Conservation (phyloP, 129 eudicot species). For the Chrysanthemum lavandulifolium region DNA sequence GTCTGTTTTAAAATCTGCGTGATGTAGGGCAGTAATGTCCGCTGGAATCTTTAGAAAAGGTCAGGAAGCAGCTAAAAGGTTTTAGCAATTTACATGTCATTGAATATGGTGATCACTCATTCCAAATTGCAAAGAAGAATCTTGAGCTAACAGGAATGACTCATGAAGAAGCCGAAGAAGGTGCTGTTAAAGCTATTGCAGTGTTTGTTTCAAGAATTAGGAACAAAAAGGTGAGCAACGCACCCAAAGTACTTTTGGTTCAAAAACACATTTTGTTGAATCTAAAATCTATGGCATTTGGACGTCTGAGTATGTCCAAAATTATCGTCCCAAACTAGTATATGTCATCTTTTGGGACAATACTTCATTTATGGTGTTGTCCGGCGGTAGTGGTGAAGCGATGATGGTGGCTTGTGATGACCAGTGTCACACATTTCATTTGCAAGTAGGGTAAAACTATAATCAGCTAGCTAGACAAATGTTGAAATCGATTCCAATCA, state of each 20-base stretch:
- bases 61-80: conserved; percentile 52
- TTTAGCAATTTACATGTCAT: conserved; percentile 55
- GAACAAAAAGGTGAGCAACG: conserved; percentile 23
- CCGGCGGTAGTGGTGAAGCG: background rate
- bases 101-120: conserved; percentile 90
- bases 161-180: conserved; percentile 61
- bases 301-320: conserved; percentile 43
- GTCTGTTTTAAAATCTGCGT: conserved; percentile 8
- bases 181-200: conserved; percentile 62
- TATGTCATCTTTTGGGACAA: conserved; percentile 36
- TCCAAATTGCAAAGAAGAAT: conserved; percentile 77
- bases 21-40: conserved; percentile 80
- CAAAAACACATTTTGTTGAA: conserved; percentile 16
- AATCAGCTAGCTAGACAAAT: conserved; percentile 34
- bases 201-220: conserved; percentile 44
- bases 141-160: conserved; percentile 48
- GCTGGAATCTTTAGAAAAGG: conserved; percentile 53
- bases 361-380: no score
- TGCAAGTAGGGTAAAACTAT: conserved; percentile 47
- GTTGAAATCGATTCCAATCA: conserved; percentile 36
- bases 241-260: conserved; percentile 21
- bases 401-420: conserved; percentile 15
- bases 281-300: conserved; percentile 8
- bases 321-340: conserved; percentile 41
- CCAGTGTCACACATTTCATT: conserved; percentile 21